phyloP scores from a whole-genome alignment of 495 filamentous ascomycete genomes.

The Lichenothelia convexa region DNA sequence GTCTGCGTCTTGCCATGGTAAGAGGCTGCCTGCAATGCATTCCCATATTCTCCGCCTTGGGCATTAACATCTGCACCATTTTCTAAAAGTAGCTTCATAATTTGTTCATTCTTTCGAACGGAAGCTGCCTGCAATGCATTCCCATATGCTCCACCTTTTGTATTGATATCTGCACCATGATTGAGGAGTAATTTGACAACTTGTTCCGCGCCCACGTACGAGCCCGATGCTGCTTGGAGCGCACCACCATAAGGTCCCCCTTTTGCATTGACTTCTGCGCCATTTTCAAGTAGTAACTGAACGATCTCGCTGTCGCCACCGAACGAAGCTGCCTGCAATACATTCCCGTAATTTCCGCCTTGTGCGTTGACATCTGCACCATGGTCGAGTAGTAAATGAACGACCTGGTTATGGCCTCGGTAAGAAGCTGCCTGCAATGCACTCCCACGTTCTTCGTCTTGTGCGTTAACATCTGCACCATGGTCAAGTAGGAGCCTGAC shows the following conservation, averaged over 20 bases:
- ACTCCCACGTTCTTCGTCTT: too few species aligned
- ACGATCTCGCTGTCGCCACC: constrained; percentile 1
- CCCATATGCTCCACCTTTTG: neutral
- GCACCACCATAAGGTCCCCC: neutral
- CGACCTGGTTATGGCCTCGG: too few species aligned
- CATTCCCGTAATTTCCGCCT: too few species aligned
- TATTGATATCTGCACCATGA: neutral
- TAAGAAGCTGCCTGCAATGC: too few species aligned
- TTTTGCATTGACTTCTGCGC: constrained; percentile 1
- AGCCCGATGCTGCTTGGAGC: neutral
- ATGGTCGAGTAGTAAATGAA: too few species aligned
- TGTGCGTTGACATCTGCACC: too few species aligned
- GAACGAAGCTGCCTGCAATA: constrained; percentile 2
- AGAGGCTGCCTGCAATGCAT: constrained; percentile 3
- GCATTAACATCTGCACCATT: constrained; percentile 3
- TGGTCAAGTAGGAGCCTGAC: constrained; percentile 8
- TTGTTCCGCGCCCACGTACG: neutral
- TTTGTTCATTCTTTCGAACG: too few species aligned
- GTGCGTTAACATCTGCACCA: constrained; percentile 10
- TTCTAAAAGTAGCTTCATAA: constrained; percentile 4
- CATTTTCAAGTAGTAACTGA: constrained; percentile 1
- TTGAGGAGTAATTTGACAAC: neutral
- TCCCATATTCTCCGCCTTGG: neutral
- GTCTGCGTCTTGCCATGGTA: neutral
- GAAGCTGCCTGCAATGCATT: neutral